Evolutionary conservation across 129 eudicot genomes (phyloP).

Genomic region (Escallonia herrerae): DNA sequence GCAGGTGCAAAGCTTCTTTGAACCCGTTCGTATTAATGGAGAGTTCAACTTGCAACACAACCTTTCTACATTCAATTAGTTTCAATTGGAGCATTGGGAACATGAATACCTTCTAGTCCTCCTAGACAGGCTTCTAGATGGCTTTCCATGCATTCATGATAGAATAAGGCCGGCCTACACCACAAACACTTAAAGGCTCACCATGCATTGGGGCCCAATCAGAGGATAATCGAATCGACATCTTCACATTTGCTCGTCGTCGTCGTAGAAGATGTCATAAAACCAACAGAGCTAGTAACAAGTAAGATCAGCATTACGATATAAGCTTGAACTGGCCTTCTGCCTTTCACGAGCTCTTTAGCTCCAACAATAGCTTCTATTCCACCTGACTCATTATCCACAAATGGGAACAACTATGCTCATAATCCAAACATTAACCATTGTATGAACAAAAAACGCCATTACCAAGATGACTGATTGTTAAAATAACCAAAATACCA

Average conservation of each 20-base stretch:
- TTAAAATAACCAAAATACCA: background rate
- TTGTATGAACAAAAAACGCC: background rate
- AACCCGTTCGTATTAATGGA: too few relatives aligned
- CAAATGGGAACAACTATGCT: slow-evolving; percentile 24
- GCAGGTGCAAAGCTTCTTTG: too few relatives aligned
- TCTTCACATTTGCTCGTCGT: slow-evolving; percentile 9
- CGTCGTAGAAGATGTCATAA: background rate
- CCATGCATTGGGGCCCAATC: slow-evolving; percentile 1
- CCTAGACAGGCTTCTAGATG: slow-evolving; percentile 11
- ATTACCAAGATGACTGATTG: background rate
- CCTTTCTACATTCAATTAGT: too few relatives aligned
- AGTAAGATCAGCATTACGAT: slow-evolving; percentile 10
- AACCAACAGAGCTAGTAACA: background rate
- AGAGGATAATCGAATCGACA: slow-evolving; percentile 1
- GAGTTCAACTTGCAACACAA: too few relatives aligned
- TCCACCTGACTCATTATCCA: slow-evolving; percentile 24
- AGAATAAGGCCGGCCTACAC: slow-evolving; percentile 18
- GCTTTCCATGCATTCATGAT: slow-evolving; percentile 13
- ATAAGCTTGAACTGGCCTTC: slow-evolving; percentile 5
- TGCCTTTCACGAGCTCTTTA: slow-evolving; percentile 19
- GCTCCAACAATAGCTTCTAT: slow-evolving; percentile 28
- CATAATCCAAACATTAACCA: slow-evolving; percentile 17
- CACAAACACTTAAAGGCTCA: slow-evolving; percentile 17
- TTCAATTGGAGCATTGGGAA: too few relatives aligned
- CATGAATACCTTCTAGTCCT: background rate